Evolutionary conservation across 768 basidiomycete species (phyloP).

Genomic region (Amanita inopinata): DNA sequence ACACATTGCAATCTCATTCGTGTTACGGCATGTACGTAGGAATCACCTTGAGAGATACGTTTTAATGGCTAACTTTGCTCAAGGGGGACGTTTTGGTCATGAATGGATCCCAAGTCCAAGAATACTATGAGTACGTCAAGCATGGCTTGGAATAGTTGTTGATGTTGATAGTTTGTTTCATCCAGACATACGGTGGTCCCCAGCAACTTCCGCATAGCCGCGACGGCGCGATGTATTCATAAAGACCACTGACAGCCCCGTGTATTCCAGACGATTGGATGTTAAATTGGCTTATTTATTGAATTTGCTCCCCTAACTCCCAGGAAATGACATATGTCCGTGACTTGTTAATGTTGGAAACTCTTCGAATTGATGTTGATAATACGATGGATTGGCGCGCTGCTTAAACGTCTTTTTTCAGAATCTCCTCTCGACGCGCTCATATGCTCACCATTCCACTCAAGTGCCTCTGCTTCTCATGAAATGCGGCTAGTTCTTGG

Average conservation of each 20-base stretch:
- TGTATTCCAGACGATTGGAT: background rate
- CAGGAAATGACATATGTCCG: background rate
- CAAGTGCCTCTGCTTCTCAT: conserved; percentile 24
- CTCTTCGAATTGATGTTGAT: background rate
- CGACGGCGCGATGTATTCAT: conserved; percentile 63
- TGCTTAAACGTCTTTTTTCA: too few relatives aligned
- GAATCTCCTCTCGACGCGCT: too few relatives aligned
- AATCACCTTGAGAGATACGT: background rate
- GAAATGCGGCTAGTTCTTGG: conserved; percentile 63
- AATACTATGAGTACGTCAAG: conserved; percentile 54
- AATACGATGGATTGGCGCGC: background rate
- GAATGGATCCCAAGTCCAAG: conserved; percentile 61
- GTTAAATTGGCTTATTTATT: background rate
- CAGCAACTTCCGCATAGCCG: conserved; percentile 68
- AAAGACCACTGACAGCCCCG: too few relatives aligned
- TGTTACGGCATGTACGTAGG: conserved; percentile 53
- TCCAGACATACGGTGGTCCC: conserved; percentile 73
- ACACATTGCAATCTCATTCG: conserved; percentile 38
- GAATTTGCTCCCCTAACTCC: background rate
- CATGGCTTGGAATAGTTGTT: background rate
- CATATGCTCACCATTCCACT: background rate
- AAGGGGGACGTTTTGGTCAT: conserved; percentile 75
- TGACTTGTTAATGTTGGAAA: conserved; percentile 2
- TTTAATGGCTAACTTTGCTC: background rate
- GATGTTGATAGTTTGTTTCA: conserved; percentile 6